phyloP scores from a whole-genome alignment of 2,329 filamentous ascomycete species.

The Neopestalotiopsis rosae region DNA sequence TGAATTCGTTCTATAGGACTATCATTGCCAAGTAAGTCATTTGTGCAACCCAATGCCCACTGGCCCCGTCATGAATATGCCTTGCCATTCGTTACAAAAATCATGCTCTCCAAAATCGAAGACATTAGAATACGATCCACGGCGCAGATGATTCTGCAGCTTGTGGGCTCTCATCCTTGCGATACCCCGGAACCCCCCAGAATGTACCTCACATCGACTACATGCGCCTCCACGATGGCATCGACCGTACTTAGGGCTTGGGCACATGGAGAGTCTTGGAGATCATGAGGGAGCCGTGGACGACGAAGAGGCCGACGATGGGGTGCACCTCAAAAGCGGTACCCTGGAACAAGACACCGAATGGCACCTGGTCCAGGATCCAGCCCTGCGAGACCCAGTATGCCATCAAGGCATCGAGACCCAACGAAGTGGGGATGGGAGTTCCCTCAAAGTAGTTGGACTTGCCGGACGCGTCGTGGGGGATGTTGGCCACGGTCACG shows the following conservation, averaged over 20 bases:
- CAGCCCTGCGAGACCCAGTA: conserved; percentile 86
- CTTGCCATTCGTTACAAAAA: background rate
- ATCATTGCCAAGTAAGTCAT: background rate
- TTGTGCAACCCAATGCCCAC: background rate
- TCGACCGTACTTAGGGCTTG: conserved; percentile 65
- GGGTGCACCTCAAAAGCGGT: conserved; percentile 84
- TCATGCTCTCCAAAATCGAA: background rate
- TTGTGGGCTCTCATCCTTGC: background rate
- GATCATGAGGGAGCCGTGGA: conserved; percentile 94
- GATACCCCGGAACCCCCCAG: background rate
- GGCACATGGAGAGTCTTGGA: conserved; percentile 95
- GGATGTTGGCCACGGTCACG: conserved; percentile 86
- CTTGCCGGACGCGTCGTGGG: conserved; percentile 91
- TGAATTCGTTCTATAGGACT: background rate
- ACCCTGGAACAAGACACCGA: conserved; percentile 72
- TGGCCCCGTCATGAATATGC: background rate
- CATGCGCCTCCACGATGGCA: background rate
- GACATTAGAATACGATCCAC: background rate
- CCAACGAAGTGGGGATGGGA: conserved; percentile 89
- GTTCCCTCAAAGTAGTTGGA: conserved; percentile 96
- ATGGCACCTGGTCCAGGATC: conserved; percentile 79
- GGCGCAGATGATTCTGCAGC: background rate
- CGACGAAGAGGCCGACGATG: conserved; percentile 76
- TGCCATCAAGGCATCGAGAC: conserved; percentile 82
- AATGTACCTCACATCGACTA: background rate